Conservation (phyloP, 2,329 filamentous ascomycete species). For the Phoma sp. region DNA sequence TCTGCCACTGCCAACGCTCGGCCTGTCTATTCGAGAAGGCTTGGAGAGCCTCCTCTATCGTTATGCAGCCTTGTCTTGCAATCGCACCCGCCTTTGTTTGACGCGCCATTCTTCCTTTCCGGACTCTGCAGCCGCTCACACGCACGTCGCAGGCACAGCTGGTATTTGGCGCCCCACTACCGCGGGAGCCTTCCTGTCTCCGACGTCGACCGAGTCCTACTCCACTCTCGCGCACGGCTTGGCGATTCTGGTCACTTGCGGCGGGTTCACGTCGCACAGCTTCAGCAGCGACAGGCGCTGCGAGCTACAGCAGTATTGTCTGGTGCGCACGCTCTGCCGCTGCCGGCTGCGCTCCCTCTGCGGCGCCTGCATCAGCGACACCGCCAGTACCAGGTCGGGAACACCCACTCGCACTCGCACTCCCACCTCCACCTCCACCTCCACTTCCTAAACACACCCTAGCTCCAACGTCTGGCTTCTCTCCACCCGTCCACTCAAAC, state of each 20-base stretch:
- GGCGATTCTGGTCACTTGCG: constrained; percentile 38
- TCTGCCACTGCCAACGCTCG: constrained; percentile 11
- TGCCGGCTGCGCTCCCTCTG: constrained; percentile 17
- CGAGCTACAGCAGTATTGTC: constrained; percentile 29
- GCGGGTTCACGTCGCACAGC: constrained; percentile 40
- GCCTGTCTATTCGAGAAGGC: constrained; percentile 26
- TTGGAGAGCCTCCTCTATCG: constrained; percentile 10
- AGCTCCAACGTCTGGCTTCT: constrained; percentile 13
- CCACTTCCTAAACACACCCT: constrained; percentile 7
- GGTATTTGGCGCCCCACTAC: constrained; percentile 14
- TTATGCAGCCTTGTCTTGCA: constrained; percentile 7
- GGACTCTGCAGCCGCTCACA: neutral
- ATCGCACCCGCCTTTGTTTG: neutral
- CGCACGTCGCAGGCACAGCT: neutral
- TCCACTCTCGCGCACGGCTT: constrained; percentile 21
- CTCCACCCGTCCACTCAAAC: neutral
- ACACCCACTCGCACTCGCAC: too few species aligned
- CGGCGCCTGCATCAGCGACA: constrained; percentile 21
- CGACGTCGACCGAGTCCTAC: too few species aligned
- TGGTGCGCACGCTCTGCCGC: constrained; percentile 25
- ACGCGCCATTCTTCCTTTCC: constrained; percentile 6
- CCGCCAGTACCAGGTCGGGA: constrained; percentile 11
- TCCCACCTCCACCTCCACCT: too few species aligned
- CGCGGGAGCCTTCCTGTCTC: constrained; percentile 8
- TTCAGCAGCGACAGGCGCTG: constrained; percentile 28